Conservation (phyloP, 768 basidiomycete genomes). For the Chalciporus sphaerocephalus region DNA sequence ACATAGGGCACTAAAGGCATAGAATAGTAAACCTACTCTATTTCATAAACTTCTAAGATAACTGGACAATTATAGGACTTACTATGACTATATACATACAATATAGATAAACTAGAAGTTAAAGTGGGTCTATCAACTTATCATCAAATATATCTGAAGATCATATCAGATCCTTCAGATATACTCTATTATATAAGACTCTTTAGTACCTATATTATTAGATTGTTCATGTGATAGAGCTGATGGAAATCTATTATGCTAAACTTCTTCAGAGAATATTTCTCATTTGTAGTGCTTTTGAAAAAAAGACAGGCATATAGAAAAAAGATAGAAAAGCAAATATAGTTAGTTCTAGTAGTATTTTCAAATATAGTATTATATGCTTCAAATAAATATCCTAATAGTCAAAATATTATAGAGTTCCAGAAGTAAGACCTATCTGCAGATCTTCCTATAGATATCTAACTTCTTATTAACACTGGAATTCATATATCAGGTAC, state of each 20-base stretch:
- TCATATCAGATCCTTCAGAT: neutral
- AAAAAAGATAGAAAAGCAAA: neutral
- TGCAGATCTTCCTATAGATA: neutral
- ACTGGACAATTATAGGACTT: constrained; percentile 7
- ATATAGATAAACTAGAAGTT: constrained; percentile 11
- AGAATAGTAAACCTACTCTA: constrained; percentile 2
- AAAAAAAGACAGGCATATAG: neutral
- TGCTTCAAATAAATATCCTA: constrained; percentile 4
- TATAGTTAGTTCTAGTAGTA: neutral
- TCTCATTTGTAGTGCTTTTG: constrained; percentile 1
- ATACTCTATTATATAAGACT: constrained; percentile 7
- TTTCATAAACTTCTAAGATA: constrained; percentile 12
- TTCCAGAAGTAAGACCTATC: no score
- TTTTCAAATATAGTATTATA: constrained; percentile 12
- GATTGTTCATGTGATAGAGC: constrained; percentile 2
- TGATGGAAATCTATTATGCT: neutral
- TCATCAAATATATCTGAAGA: neutral
- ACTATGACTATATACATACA: constrained; percentile 11
- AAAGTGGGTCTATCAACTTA: constrained; percentile 6
- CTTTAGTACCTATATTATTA: constrained; percentile 8
- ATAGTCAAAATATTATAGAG: neutral
- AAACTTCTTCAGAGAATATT: constrained; percentile 4
- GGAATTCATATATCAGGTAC: no score
- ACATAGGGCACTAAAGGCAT: neutral
- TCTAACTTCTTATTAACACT: no score